phyloP scores from a whole-genome alignment of 116 monocot genomes.

The Trichopus zeylanicus region DNA sequence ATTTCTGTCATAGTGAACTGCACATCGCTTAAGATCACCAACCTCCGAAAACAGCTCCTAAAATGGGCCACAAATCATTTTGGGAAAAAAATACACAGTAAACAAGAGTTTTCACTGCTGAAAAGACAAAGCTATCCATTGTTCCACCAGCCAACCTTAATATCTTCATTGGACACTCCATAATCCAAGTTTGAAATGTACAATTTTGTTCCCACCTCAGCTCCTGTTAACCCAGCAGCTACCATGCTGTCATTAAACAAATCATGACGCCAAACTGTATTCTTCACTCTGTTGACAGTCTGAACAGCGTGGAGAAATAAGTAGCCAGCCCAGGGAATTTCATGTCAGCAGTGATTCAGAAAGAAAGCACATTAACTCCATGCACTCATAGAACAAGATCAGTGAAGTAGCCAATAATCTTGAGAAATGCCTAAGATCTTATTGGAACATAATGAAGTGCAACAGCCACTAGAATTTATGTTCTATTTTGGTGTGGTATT shows the following conservation, averaged over 20 bases:
- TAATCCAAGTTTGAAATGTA: constrained; percentile 96
- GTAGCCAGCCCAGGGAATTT: constrained; percentile 29
- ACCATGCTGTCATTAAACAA: constrained; percentile 72
- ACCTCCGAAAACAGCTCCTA: constrained; percentile 92
- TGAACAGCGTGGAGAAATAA: constrained; percentile 41
- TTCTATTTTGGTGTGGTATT: constrained; percentile 8
- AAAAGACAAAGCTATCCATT: not conserved
- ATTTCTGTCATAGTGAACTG: constrained; percentile 83
- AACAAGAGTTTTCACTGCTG: not conserved
- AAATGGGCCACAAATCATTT: not conserved
- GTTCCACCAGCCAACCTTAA: constrained; percentile 57
- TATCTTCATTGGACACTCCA: constrained; percentile 92
- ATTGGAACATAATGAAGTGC: constrained; percentile 13
- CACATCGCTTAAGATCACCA: constrained; percentile 62
- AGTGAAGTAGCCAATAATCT: constrained; percentile 9
- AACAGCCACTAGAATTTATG: constrained; percentile 13
- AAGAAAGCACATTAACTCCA: constrained; percentile 11
- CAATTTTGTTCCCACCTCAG: constrained; percentile 67
- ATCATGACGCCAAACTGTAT: constrained; percentile 67
- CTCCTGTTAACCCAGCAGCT: constrained; percentile 48
- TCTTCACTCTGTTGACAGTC: constrained; percentile 79
- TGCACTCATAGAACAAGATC: constrained; percentile 11
- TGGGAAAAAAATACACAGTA: not conserved
- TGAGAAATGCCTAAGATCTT: constrained; percentile 16
- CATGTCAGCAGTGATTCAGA: constrained; percentile 27